Evolutionary conservation across 164 flowering plant genomes (phyloP).

Genomic region (Stephania yunnanensis): DNA sequence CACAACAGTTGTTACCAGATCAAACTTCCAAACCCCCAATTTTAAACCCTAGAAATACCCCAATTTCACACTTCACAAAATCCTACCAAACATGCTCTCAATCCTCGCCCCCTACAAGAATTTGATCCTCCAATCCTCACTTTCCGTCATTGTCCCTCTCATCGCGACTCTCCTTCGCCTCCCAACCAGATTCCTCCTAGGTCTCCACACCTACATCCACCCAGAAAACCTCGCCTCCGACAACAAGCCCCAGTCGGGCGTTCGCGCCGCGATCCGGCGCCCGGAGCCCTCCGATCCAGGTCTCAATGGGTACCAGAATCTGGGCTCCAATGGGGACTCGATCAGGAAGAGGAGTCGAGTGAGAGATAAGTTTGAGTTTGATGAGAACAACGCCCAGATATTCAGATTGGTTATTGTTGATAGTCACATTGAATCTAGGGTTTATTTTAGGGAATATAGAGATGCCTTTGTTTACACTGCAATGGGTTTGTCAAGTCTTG

Average conservation of each 20-base stretch:
- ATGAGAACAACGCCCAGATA: constrained; percentile 93
- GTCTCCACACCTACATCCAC: constrained; percentile 79
- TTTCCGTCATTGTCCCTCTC: constrained; percentile 40
- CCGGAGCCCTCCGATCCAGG: constrained; percentile 35
- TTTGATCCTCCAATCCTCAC: constrained; percentile 36
- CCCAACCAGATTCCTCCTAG: constrained; percentile 55
- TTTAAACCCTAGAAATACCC: constrained; percentile 14
- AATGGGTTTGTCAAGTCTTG: constrained; percentile 36
- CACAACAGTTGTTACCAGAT: no score
- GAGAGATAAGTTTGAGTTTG: constrained; percentile 68
- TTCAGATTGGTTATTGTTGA: constrained; percentile 69
- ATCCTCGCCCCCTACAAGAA: constrained; percentile 26
- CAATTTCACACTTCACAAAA: not conserved
- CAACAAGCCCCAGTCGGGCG: constrained; percentile 21
- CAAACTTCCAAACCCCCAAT: not conserved
- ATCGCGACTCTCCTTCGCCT: constrained; percentile 44
- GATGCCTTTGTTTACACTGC: constrained; percentile 33
- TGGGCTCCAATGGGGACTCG: constrained; percentile 24
- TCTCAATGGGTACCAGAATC: constrained; percentile 21
- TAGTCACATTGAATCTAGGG: constrained; percentile 48
- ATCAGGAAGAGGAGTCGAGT: constrained; percentile 39
- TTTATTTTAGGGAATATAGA: constrained; percentile 45
- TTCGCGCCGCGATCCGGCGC: constrained; percentile 67
- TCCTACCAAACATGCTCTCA: constrained; percentile 1
- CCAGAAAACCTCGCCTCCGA: constrained; percentile 54